Base-by-base conservation (phyloP, 1,284 basidiomycete genomes). In the Phellopilus nigrolimitatus region DNA sequence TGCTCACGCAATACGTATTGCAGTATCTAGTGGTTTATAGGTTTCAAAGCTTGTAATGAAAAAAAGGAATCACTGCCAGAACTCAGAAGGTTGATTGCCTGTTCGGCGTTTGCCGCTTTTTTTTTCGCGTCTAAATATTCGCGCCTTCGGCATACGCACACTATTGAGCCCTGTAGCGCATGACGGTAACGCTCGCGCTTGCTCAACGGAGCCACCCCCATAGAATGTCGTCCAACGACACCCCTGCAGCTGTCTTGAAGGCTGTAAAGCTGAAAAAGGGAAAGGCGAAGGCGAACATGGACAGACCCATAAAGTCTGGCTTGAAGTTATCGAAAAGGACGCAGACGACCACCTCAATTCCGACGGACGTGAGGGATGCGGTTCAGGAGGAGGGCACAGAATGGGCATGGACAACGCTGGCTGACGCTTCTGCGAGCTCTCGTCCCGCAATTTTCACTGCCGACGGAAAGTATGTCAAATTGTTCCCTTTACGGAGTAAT, bases 401-500 rank as follows among this genome's bases (percentile, higher is more conserved):
- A 51, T 89, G 87, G 86, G 70, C 77, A 51, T 91, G 88, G 88
- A 71, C 74, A 51, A 74, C 77, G 38, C 71, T 95, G 48, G 84
- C 88, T 33, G 85, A 90, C 65, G 77, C 81, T 25, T 76, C 78
- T 54, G 75, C 81, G 24, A 87, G 79, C 56, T 74, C 71, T 51
- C 75, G 80, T 41, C 77, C 88, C 6, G 83, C 88, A 36, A 69
- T 92, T 53, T 92, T 92, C 68, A 91, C 90, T 27, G 84, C 76
- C 63, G 91, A 95, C 67, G 88, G 88, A 68, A 84, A 82, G 91
- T 92, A 66, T 63, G 84, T 72, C 30, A 38, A 21, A 31, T 53
- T 48, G 9, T 44, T 13, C 47, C 39, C 45, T 17, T 47, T 27
- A 39, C 51, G 17, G 42, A 54, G 36, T 43, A 55, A 48, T 56